Percentiles rank a stretch among this genome's conserved stretches.
Conservation (phyloP, 2,329 filamentous ascomycete genomes). For the Elsinoe arachidis region DNA sequence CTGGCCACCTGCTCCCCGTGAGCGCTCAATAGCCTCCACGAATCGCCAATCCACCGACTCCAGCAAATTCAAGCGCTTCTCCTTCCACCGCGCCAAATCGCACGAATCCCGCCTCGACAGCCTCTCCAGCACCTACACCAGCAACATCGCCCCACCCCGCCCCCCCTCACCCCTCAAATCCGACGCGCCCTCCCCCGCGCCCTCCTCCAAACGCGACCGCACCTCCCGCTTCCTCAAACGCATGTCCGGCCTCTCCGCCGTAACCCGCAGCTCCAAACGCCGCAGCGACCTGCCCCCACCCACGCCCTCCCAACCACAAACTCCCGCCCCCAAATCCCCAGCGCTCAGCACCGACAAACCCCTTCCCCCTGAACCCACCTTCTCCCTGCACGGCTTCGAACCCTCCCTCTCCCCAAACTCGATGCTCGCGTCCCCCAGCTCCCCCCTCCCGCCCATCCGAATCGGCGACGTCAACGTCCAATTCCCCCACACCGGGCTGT, state of each 20-base stretch:
- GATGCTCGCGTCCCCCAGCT: background rate
- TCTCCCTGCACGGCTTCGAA: background rate
- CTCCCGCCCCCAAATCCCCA: background rate
- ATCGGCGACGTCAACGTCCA: slow-evolving; percentile 93
- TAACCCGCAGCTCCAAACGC: slow-evolving; percentile 37
- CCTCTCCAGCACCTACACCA: background rate
- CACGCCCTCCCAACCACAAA: background rate
- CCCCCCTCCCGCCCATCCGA: slow-evolving; percentile 48
- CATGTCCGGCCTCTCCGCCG: slow-evolving; percentile 39
- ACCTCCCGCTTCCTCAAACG: slow-evolving; percentile 57
- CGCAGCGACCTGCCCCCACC: slow-evolving; percentile 9
- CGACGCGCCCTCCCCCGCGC: slow-evolving; percentile 23
- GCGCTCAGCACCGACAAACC: slow-evolving; percentile 1
- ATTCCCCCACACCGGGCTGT: slow-evolving; percentile 85
- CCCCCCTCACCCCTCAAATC: slow-evolving; percentile 20
- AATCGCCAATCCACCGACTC: slow-evolving; percentile 16
- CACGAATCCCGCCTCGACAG: slow-evolving; percentile 8
- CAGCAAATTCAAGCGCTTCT: slow-evolving; percentile 14
- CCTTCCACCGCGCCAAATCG: slow-evolving; percentile 10
- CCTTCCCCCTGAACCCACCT: background rate
- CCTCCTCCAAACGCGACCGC: slow-evolving; percentile 37
- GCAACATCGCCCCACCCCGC: slow-evolving; percentile 15
- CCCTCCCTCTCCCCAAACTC: slow-evolving; percentile 4
- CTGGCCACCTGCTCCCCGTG: slow-evolving; percentile 56
- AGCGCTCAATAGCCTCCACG: slow-evolving; percentile 18